Base-by-base conservation (phyloP, 139 green algal species). In the Astrephomene gubernaculifera region DNA sequence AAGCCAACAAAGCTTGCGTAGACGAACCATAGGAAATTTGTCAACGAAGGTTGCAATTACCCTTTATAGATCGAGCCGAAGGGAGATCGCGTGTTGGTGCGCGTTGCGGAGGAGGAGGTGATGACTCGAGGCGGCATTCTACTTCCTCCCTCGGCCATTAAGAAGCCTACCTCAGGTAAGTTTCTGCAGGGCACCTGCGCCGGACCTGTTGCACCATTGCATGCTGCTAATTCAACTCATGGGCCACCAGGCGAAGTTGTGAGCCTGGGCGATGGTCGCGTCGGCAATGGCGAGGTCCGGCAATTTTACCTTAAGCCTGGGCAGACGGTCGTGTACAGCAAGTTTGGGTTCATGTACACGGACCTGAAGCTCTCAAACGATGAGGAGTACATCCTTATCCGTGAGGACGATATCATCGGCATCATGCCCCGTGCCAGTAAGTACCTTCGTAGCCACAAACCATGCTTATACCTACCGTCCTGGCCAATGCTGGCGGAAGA, bases 261-360 rank as follows among this genome's bases (percentile, higher is more conserved):
- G 36, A 39, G 29, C 7, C 80, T 95, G 7, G 92, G 92, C 35
- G 92, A 95, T 81, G 90, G 90, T 1, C 88, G 87, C 6, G 39
- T 80, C 19, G 57, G 57, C 43, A 76, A 89, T 35, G 86, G 89
- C 44, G 82, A 85, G 22, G 68, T 76, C 19, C 29, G 63, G 6
- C 76, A 72, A 7, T 94, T 94, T 57, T 74, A 65, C 31, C 81
- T 94, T 9, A 84, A 92, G 83, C 44, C 71, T 31, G 91, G 91
- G 8, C 71, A 93, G 27, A 94, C 91, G 38, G 91, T 99, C 21
- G 82, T 99, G 35, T 99, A 98, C 93, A 95, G 85, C 93, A 98
- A 98, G 87, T 99, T 98, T 89, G 97, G 97, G 39, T 96, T 99
- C 79, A 97, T 96, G 35, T 95, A 93, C 71, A 96, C 92, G 4